Conservation (phyloP, 305 asterid genomes). For the Fraxinus albicans region DNA sequence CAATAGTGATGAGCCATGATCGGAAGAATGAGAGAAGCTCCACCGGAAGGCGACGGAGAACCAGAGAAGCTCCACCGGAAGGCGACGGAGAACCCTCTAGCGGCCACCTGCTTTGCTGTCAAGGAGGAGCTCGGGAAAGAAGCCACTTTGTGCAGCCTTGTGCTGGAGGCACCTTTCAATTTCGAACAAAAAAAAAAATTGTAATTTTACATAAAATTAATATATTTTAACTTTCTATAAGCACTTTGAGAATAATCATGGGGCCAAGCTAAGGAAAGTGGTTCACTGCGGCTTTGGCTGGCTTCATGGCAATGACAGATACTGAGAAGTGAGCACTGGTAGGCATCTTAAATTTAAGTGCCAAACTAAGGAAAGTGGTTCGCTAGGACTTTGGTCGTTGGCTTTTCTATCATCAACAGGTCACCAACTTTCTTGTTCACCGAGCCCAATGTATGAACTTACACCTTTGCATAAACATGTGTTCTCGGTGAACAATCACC, state of each 20-base stretch:
- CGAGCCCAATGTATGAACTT: not conserved
- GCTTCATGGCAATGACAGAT: not conserved
- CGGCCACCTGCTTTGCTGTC: not conserved
- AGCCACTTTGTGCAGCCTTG: not conserved
- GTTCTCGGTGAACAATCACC: too few species aligned
- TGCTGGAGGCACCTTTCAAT: not conserved
- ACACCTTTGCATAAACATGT: too few species aligned
- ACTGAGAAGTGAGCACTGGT: slow-evolving; percentile 5
- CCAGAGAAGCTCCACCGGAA: not conserved
- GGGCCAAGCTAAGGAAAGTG: not conserved
- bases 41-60: not conserved
- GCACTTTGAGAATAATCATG: not conserved
- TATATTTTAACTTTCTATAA: not conserved
- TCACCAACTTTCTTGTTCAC: not conserved
- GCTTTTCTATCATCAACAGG: not conserved
- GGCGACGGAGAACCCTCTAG: not conserved
- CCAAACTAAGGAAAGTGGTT: not conserved
- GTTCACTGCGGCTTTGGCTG: not conserved
- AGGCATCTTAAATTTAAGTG: not conserved
- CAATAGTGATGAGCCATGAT: not conserved
- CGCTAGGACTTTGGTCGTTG: not conserved
- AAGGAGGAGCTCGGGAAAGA: not conserved
- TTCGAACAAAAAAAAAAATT: not conserved
- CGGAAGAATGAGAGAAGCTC: not conserved
- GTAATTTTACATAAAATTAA: not conserved